phyloP scores from a whole-genome alignment of 2,329 filamentous ascomycete genomes.

The Trichophaea hybrida region DNA sequence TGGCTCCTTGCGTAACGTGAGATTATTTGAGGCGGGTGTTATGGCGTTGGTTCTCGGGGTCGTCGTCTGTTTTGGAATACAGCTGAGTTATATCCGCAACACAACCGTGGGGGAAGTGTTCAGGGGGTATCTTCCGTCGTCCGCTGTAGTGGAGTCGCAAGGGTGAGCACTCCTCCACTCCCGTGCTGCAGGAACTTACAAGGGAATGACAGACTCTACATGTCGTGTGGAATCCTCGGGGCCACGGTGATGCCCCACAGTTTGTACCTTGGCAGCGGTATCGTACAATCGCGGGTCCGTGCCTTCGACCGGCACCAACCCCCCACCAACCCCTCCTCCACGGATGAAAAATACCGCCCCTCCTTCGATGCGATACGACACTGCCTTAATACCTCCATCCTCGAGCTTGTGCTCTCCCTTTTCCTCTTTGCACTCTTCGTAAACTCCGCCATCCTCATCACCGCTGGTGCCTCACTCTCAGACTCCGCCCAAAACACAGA shows the following conservation, averaged over 20 bases:
- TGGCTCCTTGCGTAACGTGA: slow-evolving; percentile 44
- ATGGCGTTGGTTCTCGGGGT: slow-evolving; percentile 51
- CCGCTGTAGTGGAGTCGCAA: slow-evolving; percentile 42
- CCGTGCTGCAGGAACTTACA: slow-evolving; percentile 10
- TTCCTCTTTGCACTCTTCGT: slow-evolving; percentile 76
- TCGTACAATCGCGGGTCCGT: slow-evolving; percentile 51
- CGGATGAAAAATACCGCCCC: slow-evolving; percentile 49
- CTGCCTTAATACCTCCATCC: slow-evolving; percentile 58
- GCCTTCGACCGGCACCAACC: slow-evolving; percentile 45
- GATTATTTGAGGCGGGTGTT: slow-evolving; percentile 52
- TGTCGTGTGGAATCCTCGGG: slow-evolving; percentile 61
- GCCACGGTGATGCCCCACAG: slow-evolving; percentile 62
- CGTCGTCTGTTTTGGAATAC: slow-evolving; percentile 55
- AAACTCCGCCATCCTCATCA: slow-evolving; percentile 68
- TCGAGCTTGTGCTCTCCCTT: slow-evolving; percentile 55
- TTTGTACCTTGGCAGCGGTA: slow-evolving; percentile 53
- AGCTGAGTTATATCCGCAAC: slow-evolving; percentile 47
- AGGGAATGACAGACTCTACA: slow-evolving; percentile 39
- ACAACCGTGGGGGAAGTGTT: slow-evolving; percentile 47
- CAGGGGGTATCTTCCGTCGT: slow-evolving; percentile 49
- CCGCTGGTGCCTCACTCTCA: slow-evolving; percentile 64
- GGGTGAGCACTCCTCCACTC: slow-evolving; percentile 28
- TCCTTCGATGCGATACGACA: slow-evolving; percentile 57
- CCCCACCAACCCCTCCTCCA: slow-evolving; percentile 36
- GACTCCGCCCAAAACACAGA: slow-evolving; percentile 52